These are phyloP conservation scores for Solanum chilense DNA, from an alignment of 257 asterid genomes.

Conservation along the genomic window DNA sequence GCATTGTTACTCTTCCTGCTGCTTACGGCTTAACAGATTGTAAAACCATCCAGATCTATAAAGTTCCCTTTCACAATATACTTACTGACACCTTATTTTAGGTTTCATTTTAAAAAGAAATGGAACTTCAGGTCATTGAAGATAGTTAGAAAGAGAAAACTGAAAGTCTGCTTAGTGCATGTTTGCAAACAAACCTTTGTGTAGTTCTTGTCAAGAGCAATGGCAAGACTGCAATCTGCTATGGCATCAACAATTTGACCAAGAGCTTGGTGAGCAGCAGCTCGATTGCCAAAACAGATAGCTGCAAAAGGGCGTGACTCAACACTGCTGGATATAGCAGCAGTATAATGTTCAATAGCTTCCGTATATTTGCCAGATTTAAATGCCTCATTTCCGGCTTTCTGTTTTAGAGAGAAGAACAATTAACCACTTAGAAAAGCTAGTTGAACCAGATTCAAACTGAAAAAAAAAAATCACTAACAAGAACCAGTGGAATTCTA, in stretches of 20 bases:
- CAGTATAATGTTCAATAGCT: constrained; percentile 77
- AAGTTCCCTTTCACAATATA: not conserved
- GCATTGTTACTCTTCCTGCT: not conserved
- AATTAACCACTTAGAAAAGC: not conserved
- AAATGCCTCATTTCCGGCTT: constrained; percentile 89
- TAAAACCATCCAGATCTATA: not conserved
- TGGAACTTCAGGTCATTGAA: not conserved
- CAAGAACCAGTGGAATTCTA: not conserved
- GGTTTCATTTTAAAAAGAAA: not conserved
- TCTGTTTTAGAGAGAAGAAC: constrained; percentile 29
- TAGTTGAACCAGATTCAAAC: not conserved
- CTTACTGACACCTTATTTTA: not conserved
- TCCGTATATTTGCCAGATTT: constrained; percentile 59
- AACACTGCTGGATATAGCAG: constrained; percentile 65
- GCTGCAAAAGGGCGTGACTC: constrained; percentile 88
- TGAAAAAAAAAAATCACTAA: not conserved
- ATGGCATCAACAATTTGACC: constrained; percentile 81
- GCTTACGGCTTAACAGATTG: not conserved
- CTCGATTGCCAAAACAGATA: constrained; percentile 92
- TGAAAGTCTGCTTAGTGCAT: not conserved
- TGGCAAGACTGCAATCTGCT: constrained; percentile 89
- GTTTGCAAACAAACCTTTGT: constrained; percentile 43
- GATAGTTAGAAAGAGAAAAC: not conserved
- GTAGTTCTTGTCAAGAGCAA: constrained; percentile 75
- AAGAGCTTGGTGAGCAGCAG: constrained; percentile 87